Evolutionary conservation across 345 rosid species (phyloP).

Genomic region (Populus davidiana): DNA sequence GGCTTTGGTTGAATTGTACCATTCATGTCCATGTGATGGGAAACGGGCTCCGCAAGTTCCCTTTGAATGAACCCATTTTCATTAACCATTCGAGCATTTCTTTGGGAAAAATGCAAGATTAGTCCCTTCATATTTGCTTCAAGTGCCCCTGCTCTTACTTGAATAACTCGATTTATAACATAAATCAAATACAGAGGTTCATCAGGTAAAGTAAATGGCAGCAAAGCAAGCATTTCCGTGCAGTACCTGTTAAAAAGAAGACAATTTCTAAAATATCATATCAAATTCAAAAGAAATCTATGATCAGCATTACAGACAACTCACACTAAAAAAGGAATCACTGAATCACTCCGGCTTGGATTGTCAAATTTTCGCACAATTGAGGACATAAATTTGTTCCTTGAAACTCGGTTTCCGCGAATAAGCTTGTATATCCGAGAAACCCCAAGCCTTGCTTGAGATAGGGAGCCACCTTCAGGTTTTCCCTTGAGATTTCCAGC

Average conservation of each 20-base stretch:
- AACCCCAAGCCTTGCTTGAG: constrained; percentile 94
- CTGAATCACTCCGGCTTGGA: constrained; percentile 63
- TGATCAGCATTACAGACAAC: constrained; percentile 28
- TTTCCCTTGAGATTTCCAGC: constrained; percentile 60
- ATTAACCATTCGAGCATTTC: constrained; percentile 39
- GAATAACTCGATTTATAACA: constrained; percentile 84
- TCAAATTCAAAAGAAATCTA: constrained; percentile 5
- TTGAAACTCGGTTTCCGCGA: constrained; percentile 82
- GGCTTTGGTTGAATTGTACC: constrained; percentile 44
- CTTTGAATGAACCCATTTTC: constrained; percentile 53
- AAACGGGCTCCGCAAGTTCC: constrained; percentile 32
- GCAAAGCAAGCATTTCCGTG: constrained; percentile 87
- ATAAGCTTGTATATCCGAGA: constrained; percentile 94
- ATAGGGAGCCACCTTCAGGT: constrained; percentile 59
- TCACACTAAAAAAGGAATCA: constrained; percentile 78
- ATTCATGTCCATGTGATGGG: constrained; percentile 52
- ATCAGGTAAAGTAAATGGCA: constrained; percentile 92
- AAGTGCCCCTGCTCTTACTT: constrained; percentile 86
- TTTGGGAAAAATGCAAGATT: constrained; percentile 47
- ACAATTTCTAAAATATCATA: neutral
- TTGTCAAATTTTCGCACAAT: constrained; percentile 95
- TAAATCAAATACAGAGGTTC: constrained; percentile 95
- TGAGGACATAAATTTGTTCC: constrained; percentile 96
- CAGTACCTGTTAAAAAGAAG: constrained; percentile 69
- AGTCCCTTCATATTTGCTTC: constrained; percentile 91